Conservation (phyloP, 202 grass and related monocot genomes). For the Setaria italica region DNA sequence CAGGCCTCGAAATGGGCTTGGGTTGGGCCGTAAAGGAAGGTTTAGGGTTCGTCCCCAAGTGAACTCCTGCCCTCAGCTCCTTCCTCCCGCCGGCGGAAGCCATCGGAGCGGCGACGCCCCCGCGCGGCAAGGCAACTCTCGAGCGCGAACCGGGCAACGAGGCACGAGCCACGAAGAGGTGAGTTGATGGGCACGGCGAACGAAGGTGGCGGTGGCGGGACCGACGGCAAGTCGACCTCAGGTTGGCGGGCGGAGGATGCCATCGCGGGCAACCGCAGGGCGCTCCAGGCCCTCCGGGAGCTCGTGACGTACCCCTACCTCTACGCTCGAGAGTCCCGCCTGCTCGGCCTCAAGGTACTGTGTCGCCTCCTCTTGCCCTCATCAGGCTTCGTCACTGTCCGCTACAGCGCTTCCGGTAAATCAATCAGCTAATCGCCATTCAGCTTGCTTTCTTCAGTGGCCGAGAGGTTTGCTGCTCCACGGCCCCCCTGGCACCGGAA, state of each 20-base stretch:
- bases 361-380: neutral
- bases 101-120: too few relatives aligned
- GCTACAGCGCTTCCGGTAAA: neutral
- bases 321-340: constrained; percentile 57
- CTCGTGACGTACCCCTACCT: constrained; percentile 72
- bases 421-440: neutral
- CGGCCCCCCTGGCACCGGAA: constrained; percentile 87
- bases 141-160: neutral
- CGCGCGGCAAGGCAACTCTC: too few relatives aligned
- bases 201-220: neutral
- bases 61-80: too few relatives aligned
- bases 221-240: neutral
- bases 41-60: too few relatives aligned
- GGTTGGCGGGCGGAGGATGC: constrained; percentile 65
- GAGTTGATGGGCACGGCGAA: neutral
- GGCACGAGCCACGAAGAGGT: neutral
- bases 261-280: constrained; percentile 64
- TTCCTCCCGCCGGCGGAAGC: too few relatives aligned
- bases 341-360: constrained; percentile 67
- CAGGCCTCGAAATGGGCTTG: too few relatives aligned
- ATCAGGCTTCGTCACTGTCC: neutral
- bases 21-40: too few relatives aligned
- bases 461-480: constrained; percentile 92
- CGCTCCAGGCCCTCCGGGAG: constrained; percentile 74
- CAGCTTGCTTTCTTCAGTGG: constrained; percentile 58